phyloP scores from a whole-genome alignment of 2,329 filamentous ascomycete species.

The Colletotrichum musicola region DNA sequence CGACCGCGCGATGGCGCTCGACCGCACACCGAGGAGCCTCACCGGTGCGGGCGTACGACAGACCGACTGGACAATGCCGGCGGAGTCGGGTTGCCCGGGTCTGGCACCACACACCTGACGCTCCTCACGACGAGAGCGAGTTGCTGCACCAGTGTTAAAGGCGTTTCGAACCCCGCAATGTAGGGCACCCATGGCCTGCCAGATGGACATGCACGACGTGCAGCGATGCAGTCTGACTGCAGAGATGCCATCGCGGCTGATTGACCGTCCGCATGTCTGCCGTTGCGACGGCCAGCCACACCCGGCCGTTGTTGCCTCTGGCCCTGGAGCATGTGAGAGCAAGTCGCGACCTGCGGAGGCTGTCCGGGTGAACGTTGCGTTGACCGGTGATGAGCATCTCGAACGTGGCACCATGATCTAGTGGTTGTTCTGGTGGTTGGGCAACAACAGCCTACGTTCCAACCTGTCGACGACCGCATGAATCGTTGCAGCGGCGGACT shows the following conservation, averaged over 20 bases:
- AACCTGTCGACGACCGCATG: not conserved
- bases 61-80: not conserved
- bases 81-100: not conserved
- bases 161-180: constrained; percentile 11
- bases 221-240: constrained; percentile 25
- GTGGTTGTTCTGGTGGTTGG: not conserved
- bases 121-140: too few relatives aligned
- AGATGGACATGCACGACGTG: constrained; percentile 15
- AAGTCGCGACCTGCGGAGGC: too few relatives aligned
- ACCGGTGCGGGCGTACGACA: constrained; percentile 17
- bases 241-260: too few relatives aligned
- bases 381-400: constrained; percentile 10
- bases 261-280: too few relatives aligned
- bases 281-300: too few relatives aligned
- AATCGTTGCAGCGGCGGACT: constrained; percentile 2
- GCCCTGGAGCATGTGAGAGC: too few relatives aligned
- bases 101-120: not conserved
- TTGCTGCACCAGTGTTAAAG: not conserved
- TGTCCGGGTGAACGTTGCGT: not conserved
- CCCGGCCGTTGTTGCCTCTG: too few relatives aligned
- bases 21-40: not conserved
- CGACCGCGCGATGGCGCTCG: not conserved
- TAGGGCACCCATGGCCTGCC: constrained; percentile 10
- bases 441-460: too few relatives aligned
- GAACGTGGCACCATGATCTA: not conserved